Base-by-base conservation (phyloP, 208 protist genomes). In the Strigomonas galati region DNA sequence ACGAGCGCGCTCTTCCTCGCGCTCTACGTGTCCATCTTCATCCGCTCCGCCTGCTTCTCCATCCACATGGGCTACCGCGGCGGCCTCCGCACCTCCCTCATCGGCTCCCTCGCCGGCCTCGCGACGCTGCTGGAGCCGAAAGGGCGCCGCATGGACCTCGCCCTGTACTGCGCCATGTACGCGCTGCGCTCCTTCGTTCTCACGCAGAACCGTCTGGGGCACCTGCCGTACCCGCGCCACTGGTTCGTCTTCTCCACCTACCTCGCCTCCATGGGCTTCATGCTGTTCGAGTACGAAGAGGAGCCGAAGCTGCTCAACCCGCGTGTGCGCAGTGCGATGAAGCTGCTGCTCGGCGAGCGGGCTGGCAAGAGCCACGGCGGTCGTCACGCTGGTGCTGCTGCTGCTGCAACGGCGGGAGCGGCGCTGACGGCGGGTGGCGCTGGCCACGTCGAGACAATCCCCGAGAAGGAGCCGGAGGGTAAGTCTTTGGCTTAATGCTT, bases 231-330 rank as follows among this genome's bases (percentile, higher is more conserved):
- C 60, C 87, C 87, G 10, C 78, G 79, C 21, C 86, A 89, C 67
- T 79, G 68, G 74, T 72, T 82, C 21, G 60, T 92, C n/a, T 81
- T 89, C 60, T 46, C 71, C 26, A 68, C 84, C n/a, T 95, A 95
- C 76, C 3, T 95, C 17, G 53, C 81, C 56, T 92, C 85, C 10
- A 69, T 91, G 51, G 74, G 67, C 21, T 92, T 84, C 74, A 61
- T 95, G 40, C 88, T 88, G 60, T 91, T 75, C 63, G 73, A 89
- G 70, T 93, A 89, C 67, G 89, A 92, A 57, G 79, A 89, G 62
- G 83, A 90, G 64, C 85, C 89, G 37, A 53, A 68, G 31, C 73
- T 83, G 44, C 62, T 93, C 43, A 76, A 91, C 66, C 56, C 71
- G 10, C 78, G 85, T 62, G 66, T 92, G n/a, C 76, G 77, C 49